Percentiles rank a stretch among this genome's conserved stretches.
Conservation (phyloP, 2,329 filamentous ascomycete species). For the Curvularia eragrostidis region DNA sequence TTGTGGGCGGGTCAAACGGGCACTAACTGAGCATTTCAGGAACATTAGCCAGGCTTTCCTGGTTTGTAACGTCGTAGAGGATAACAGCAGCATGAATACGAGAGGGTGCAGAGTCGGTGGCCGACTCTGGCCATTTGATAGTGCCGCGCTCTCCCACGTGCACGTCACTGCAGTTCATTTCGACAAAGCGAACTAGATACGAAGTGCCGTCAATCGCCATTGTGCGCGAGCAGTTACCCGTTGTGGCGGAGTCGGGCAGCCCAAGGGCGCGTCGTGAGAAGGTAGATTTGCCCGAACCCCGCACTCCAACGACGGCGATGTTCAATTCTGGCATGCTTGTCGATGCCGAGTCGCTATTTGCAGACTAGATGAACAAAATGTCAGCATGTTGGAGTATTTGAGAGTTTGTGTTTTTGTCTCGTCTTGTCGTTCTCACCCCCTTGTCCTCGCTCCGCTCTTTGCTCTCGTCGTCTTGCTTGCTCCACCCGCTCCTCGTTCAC, state of each 20-base stretch:
- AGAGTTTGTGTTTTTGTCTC: not conserved
- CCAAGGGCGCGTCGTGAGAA: slow-evolving; percentile 66
- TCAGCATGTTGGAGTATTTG: slow-evolving; percentile 26
- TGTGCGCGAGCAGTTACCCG: slow-evolving; percentile 57
- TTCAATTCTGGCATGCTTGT: slow-evolving; percentile 61
- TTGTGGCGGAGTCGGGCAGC: slow-evolving; percentile 54
- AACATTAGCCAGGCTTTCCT: slow-evolving; percentile 75
- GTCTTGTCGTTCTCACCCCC: not conserved
- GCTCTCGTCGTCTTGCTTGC: not conserved
- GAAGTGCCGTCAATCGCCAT: slow-evolving; percentile 63
- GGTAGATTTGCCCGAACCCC: slow-evolving; percentile 64
- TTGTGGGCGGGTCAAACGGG: slow-evolving; percentile 2
- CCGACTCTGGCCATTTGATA: slow-evolving; percentile 64
- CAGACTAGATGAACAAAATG: slow-evolving; percentile 30
- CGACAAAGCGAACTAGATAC: slow-evolving; percentile 64
- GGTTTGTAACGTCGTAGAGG: slow-evolving; percentile 85
- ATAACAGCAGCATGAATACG: slow-evolving; percentile 82
- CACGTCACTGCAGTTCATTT: slow-evolving; percentile 62
- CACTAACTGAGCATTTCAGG: slow-evolving; percentile 79
- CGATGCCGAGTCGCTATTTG: slow-evolving; percentile 38
- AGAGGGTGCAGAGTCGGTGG: slow-evolving; percentile 72
- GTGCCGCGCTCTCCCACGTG: slow-evolving; percentile 57
- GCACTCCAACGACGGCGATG: slow-evolving; percentile 63
- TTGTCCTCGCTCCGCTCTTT: not conserved
- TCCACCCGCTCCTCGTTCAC: not conserved